Evolutionary conservation across 106 monocot genomes (phyloP).

Genomic region (Vanilla planifolia): DNA sequence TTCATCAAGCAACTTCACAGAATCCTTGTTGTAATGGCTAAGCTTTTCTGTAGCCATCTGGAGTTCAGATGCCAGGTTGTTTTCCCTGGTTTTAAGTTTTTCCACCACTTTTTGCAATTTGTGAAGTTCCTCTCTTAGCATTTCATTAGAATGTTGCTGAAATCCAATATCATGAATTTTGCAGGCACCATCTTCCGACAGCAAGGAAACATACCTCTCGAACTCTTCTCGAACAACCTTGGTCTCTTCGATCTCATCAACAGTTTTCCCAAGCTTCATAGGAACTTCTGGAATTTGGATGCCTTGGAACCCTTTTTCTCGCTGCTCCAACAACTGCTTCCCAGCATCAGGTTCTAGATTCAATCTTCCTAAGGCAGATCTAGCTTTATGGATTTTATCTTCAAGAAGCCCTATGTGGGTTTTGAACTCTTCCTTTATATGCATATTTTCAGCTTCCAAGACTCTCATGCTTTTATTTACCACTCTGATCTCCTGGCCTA

Average conservation of each 20-base stretch:
- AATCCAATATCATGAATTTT: constrained; percentile 22
- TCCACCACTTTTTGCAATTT: constrained; percentile 16
- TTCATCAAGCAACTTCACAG: constrained; percentile 28
- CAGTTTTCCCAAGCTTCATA: constrained; percentile 12
- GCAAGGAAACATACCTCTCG: constrained; percentile 13
- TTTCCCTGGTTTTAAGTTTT: constrained; percentile 20
- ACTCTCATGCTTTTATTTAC: constrained; percentile 21
- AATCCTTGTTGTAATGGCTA: constrained; percentile 27
- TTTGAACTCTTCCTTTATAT: constrained; percentile 22
- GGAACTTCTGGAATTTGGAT: constrained; percentile 12
- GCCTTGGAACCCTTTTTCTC: constrained; percentile 19
- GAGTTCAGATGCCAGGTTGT: constrained; percentile 11
- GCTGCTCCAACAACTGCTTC: constrained; percentile 11
- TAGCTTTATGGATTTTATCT: constrained; percentile 16
- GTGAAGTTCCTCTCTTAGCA: constrained; percentile 11
- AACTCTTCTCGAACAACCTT: constrained; percentile 18
- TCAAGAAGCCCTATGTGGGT: constrained; percentile 5
- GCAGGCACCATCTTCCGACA: constrained; percentile 16
- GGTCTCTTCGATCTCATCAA: constrained; percentile 15
- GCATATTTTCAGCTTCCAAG: constrained; percentile 22
- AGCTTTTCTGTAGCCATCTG: constrained; percentile 14
- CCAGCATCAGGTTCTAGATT: constrained; percentile 4
- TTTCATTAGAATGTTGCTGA: constrained; percentile 17
- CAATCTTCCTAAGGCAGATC: constrained; percentile 11
- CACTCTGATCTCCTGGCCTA: constrained; percentile 23